phyloP scores from a whole-genome alignment of 2,329 filamentous ascomycete genomes.

The Niveomyces coronatus region DNA sequence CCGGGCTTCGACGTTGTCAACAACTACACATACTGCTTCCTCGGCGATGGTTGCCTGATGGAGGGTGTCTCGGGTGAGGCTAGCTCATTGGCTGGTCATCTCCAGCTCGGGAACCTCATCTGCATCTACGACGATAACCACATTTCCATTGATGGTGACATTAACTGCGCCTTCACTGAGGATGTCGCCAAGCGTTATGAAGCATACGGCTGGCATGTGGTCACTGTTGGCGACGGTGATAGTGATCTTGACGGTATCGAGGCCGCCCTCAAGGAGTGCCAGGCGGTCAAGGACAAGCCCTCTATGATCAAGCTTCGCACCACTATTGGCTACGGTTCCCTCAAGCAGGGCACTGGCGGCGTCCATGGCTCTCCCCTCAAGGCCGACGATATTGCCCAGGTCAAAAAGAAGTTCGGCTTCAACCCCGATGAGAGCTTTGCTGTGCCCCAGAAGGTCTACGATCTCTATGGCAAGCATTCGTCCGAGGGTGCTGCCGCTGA shows the following conservation, averaged over 20 bases:
- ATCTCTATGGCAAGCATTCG: conserved; percentile 76
- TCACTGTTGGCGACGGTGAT: conserved; percentile 80
- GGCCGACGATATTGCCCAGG: conserved; percentile 82
- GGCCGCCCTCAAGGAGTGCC: conserved; percentile 73
- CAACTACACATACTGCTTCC: conserved; percentile 96
- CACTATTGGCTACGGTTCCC: conserved; percentile 93
- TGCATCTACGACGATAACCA: conserved; percentile 98
- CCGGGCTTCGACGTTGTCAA: conserved; percentile 81
- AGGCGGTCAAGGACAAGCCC: conserved; percentile 90
- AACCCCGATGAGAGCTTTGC: conserved; percentile 88
- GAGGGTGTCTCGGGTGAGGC: conserved; percentile 95
- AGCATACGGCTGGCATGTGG: conserved; percentile 90
- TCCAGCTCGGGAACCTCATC: conserved; percentile 97
- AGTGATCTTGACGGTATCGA: conserved; percentile 79
- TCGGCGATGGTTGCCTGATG: conserved; percentile 97
- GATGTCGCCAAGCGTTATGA: conserved; percentile 93
- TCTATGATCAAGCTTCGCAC: conserved; percentile 94
- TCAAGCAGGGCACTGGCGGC: conserved; percentile 84
- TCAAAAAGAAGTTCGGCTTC: conserved; percentile 95
- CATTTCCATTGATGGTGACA: conserved; percentile 91
- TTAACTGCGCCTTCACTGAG: conserved; percentile 93
- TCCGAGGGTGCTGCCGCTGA: conserved; percentile 80
- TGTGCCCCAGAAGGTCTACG: conserved; percentile 91
- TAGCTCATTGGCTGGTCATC: conserved; percentile 82
- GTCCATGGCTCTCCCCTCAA: conserved; percentile 96